Evolutionary conservation across 1,284 basidiomycete genomes (phyloP), one percentile per base, ranked within the genome.

Genomic region (Ustilago bromivora): DNA sequence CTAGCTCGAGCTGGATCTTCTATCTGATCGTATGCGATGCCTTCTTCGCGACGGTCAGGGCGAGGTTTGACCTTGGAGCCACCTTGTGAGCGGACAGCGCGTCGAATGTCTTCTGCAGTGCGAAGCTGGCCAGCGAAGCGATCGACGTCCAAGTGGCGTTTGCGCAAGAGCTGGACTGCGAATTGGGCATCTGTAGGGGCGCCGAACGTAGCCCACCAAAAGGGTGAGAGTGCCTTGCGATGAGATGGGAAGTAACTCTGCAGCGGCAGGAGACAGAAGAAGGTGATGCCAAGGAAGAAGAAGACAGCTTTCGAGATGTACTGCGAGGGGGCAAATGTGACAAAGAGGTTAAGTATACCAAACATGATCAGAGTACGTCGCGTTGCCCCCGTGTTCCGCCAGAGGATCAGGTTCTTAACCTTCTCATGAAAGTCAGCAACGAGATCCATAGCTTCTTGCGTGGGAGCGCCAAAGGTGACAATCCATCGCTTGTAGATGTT

Each of bases 381-480:
- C 17, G 79, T 83, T 2, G 84, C 83, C 0, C 55, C 61, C 4
- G 84, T 74, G 38, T 86, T 86, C 15, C 84, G 71, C 84, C 84
- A 86, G 6, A 86, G 61, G 53, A 86, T 76, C 28, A 86, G 68
- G 47, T 84, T 84, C 69, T 85, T 85, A 58, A 82, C 69, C 66
- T 85, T 86, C 54, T 86, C 84, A 62, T 86, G 84, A 51, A 78
- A 83, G 53, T 85, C 84, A 19, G 84, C 84, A 2, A 85, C 62
- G 34, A 84, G 71, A 7, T 83, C 82, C 56, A 78, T 70, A 5
- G 77, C 67, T 40, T 82, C 71, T 51, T 85, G 82, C 32, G 77
- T 76, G 2, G 76, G 61, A 3, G 75, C 69, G 28, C 84, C 84
- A 55, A 75, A 84, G 1, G 77, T 72, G 32, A 75, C 68, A n/a